Evolutionary conservation across 1,284 basidiomycete genomes (phyloP), one percentile per base, ranked within the genome.

Genomic region (Cutaneotrichosporon arboriforme): DNA sequence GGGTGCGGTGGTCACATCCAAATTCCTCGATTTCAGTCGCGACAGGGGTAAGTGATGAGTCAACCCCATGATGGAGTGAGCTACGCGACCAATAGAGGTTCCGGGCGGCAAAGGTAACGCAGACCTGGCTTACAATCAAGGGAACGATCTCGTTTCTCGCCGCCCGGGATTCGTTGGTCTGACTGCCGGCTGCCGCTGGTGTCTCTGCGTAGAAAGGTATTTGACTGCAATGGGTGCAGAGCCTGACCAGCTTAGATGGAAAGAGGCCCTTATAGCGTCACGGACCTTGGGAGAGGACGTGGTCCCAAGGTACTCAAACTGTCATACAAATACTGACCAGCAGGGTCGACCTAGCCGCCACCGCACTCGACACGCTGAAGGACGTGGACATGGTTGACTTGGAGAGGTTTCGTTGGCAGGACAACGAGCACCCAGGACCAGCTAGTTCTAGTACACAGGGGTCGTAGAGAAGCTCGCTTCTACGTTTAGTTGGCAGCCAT

Each of bases 131-230:
- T 48, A 44, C 37, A 64, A 65, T 59, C 1, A 42, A 69, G 72
- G 73, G 2, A 75, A 75, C 55, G 72, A 75, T 47, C 62, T 75
- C 13, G 66, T 65, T 35, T 69, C 63, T 3, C 63, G 49, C 3
- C 57, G 68, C 33, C 58, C 58, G 1, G 63, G 65, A 1, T 74
- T 74, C 45, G 55, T 60, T 4, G 72, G 72, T 0, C 49, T 75
- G 36, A 68, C 55, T 23, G 67, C 69, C 22, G 73, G 73, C 4
- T 75, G 73, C 51, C 51, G 62, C 44, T 75, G 73, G 73, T 75
- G 73, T 63, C 62, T 75, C 22, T 75, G 73, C 48, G 73, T 73
- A 1, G 59, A 67, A n/a, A 46, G 72, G 69, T 71, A 40, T 8
- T 45, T 48, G 21, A n/a, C 17, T 10, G 36, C 36, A 15, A 4